These are phyloP conservation scores for Pseudogymnoascus verrucosus DNA, from an alignment of 2,329 filamentous ascomycete genomes.

Conservation along the genomic window DNA sequence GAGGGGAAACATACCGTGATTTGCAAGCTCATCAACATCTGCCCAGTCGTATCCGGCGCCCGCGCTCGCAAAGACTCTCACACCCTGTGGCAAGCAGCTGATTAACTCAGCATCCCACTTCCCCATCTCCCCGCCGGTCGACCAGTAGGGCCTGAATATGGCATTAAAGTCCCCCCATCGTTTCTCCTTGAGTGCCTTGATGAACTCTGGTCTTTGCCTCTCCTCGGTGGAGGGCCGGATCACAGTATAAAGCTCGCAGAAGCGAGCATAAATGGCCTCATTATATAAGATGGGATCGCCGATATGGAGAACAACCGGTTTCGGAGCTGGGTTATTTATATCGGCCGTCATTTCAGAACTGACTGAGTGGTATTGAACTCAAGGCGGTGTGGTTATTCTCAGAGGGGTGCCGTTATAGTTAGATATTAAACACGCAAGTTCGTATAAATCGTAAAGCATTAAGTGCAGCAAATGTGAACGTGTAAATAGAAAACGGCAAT, in stretches of 20 bases:
- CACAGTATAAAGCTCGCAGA: slow-evolving; percentile 34
- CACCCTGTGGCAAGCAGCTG: slow-evolving; percentile 41
- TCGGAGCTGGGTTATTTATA: slow-evolving; percentile 10
- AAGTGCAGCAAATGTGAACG: background rate
- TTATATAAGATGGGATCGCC: slow-evolving; percentile 29
- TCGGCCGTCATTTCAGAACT: slow-evolving; percentile 2
- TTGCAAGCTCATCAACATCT: slow-evolving; percentile 50
- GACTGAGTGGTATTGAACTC: background rate
- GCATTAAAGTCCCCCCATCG: slow-evolving; percentile 47
- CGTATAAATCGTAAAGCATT: background rate
- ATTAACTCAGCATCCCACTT: slow-evolving; percentile 54
- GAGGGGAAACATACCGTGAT: slow-evolving; percentile 34
- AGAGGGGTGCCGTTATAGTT: background rate
- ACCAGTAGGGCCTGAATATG: slow-evolving; percentile 53
- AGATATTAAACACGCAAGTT: background rate
- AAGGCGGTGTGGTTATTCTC: background rate
- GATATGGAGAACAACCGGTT: slow-evolving; percentile 27
- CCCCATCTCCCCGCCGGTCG: slow-evolving; percentile 57
- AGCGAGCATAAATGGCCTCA: slow-evolving; percentile 25
- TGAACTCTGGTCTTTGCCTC: slow-evolving; percentile 42
- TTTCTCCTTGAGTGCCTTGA: slow-evolving; percentile 39
- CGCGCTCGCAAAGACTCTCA: slow-evolving; percentile 50
- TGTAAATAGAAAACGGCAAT: background rate
- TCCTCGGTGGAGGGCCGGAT: slow-evolving; percentile 43
- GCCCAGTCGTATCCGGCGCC: slow-evolving; percentile 59